phyloP scores from a whole-genome alignment of 495 filamentous ascomycete genomes.

The Margaritispora aquatica region DNA sequence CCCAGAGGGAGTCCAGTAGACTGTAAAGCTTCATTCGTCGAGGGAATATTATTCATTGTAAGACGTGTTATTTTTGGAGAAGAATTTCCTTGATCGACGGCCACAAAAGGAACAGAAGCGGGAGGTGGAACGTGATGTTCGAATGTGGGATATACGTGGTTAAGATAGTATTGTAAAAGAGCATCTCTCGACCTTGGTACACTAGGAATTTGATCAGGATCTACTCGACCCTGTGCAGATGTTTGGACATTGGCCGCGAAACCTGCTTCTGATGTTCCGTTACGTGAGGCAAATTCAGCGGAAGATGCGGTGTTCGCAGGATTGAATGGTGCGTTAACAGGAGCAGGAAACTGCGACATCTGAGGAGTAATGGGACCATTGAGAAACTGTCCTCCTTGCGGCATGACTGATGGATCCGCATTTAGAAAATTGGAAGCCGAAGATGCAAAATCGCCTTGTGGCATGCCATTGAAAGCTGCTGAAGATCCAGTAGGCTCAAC shows the following conservation, averaged over 20 bases:
- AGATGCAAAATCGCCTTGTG: slow-evolving; percentile 46
- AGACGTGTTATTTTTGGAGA: slow-evolving; percentile 91
- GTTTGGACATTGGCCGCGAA: slow-evolving; percentile 30
- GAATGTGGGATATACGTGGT: slow-evolving; percentile 87
- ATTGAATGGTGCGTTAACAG: slow-evolving; percentile 51
- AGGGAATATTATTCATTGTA: slow-evolving; percentile 86
- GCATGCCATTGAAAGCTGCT: slow-evolving; percentile 58
- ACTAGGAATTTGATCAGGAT: slow-evolving; percentile 91
- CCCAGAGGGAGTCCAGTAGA: slow-evolving; percentile 81
- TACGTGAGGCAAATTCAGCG: slow-evolving; percentile 51
- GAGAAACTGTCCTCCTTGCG: slow-evolving; percentile 33
- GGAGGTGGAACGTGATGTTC: slow-evolving; percentile 87
- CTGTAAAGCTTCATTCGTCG: slow-evolving; percentile 70
- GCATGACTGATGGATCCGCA: slow-evolving; percentile 45
- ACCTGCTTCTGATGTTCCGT: slow-evolving; percentile 30
- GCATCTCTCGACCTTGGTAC: slow-evolving; percentile 79
- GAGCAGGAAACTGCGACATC: slow-evolving; percentile 54
- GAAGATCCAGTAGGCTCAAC: slow-evolving; percentile 65
- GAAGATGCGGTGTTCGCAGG: slow-evolving; percentile 46
- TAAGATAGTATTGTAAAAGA: slow-evolving; percentile 75
- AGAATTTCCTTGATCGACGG: slow-evolving; percentile 91
- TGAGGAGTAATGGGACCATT: slow-evolving; percentile 48
- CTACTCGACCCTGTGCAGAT: slow-evolving; percentile 67
- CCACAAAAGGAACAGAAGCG: slow-evolving; percentile 83
- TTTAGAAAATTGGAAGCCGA: slow-evolving; percentile 74